Conservation (phyloP, 768 basidiomycete genomes). For the Calocera cornea region DNA sequence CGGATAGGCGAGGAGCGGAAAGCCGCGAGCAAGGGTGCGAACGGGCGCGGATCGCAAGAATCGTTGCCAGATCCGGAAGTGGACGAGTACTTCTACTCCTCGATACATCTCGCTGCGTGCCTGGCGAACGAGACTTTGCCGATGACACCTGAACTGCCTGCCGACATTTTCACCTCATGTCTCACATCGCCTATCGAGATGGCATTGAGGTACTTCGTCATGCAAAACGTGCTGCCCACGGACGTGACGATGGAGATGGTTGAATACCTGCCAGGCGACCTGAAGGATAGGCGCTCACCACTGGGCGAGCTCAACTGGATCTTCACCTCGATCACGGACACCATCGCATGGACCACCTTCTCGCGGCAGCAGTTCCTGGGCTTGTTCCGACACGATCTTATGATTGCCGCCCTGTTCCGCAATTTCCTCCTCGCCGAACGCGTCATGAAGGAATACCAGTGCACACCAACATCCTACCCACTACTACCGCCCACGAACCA, state of each 20-base stretch:
- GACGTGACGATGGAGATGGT: conserved; percentile 80
- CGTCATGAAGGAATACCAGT: conserved; percentile 95
- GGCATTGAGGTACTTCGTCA: conserved; percentile 75
- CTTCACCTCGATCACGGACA: conserved; percentile 96
- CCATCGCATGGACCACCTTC: conserved; percentile 98
- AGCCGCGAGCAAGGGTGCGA: conserved; percentile 20
- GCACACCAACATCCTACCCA: conserved; percentile 88
- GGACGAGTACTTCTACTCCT: conserved; percentile 21
- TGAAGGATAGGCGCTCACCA: conserved; percentile 91
- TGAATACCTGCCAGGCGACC: conserved; percentile 86
- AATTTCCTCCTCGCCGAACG: conserved; percentile 95
- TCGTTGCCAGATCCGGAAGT: conserved; percentile 12
- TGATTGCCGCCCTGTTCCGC: conserved; percentile 91
- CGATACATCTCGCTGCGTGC: conserved; percentile 91
- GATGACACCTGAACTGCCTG: conserved; percentile 90
- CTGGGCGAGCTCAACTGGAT: conserved; percentile 99
- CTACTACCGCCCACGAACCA: conserved; percentile 92
- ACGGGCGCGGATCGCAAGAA: conserved; percentile 7
- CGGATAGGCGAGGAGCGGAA: conserved; percentile 28
- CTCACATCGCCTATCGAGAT: conserved; percentile 98
- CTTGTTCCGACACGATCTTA: conserved; percentile 84
- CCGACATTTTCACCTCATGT: conserved; percentile 94
- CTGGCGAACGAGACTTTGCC: conserved; percentile 82
- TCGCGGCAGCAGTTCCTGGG: conserved; percentile 86
- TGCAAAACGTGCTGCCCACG: conserved; percentile 77